These are phyloP conservation scores for Austroboletus novae-zelandiae DNA, from an alignment of 1,284 basidiomycete genomes.

Conservation along the genomic window DNA sequence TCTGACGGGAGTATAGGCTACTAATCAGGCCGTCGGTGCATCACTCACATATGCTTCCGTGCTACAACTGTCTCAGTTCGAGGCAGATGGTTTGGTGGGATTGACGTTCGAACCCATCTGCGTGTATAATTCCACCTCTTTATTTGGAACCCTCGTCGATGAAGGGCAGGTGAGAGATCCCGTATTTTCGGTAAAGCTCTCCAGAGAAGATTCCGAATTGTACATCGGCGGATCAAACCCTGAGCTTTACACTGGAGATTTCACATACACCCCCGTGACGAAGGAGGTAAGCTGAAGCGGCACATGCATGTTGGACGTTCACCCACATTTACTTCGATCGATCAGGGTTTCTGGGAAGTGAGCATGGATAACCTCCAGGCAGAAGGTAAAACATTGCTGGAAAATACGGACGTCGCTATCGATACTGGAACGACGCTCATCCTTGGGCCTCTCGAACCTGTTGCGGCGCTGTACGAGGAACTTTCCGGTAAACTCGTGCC, in stretches of 20 bases:
- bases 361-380: constrained; percentile 33
- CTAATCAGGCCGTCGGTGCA: constrained; percentile 30
- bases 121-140: constrained; percentile 11
- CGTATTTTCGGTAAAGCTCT: constrained; percentile 41
- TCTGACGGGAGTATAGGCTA: constrained; percentile 18
- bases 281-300: constrained; percentile 18
- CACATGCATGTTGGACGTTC: neutral
- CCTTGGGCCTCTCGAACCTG: constrained; percentile 22
- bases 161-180: constrained; percentile 23
- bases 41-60: constrained; percentile 25
- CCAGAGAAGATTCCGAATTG: constrained; percentile 28
- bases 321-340: neutral
- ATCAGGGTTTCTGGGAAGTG: constrained; percentile 44
- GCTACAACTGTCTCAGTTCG: constrained; percentile 17
- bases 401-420: constrained; percentile 35
- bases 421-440: constrained; percentile 51
- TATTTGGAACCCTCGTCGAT: constrained; percentile 18
- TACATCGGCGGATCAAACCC: constrained; percentile 37
- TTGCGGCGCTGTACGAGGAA: constrained; percentile 1
- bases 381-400: constrained; percentile 18
- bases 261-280: constrained; percentile 29
- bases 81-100: constrained; percentile 35
- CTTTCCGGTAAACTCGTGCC: constrained; percentile 8
- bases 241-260: constrained; percentile 9
- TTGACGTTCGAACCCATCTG: constrained; percentile 25